Evolutionary conservation across 2,329 filamentous ascomycete species (phyloP).

Genomic region (Zymoseptoria tritici): DNA sequence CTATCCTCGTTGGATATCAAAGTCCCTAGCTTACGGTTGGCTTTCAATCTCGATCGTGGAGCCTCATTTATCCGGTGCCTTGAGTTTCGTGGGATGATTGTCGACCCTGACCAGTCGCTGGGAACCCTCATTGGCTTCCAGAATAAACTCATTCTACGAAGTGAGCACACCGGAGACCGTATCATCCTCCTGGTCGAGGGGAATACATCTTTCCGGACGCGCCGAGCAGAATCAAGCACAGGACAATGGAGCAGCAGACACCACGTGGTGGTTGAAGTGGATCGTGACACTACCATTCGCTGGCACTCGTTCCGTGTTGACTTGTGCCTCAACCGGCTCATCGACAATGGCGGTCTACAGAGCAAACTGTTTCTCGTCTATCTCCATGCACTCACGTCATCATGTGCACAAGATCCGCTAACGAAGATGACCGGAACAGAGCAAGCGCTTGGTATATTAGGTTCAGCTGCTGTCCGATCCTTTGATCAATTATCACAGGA

Average conservation of each 20-base stretch:
- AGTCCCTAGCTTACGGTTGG: constrained; percentile 17
- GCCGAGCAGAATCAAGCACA: too few relatives aligned
- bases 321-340: too few relatives aligned
- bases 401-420: constrained; percentile 49
- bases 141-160: constrained; percentile 55
- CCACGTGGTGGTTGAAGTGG: too few relatives aligned
- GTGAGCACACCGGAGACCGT: too few relatives aligned
- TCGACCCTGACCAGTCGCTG: constrained; percentile 49
- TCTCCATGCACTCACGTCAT: constrained; percentile 56
- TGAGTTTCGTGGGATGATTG: constrained; percentile 13
- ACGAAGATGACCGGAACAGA: constrained; percentile 55
- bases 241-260: too few relatives aligned
- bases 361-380: constrained; percentile 34
- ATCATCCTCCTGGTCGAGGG: constrained; percentile 44
- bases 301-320: too few relatives aligned
- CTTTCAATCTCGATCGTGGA: constrained; percentile 13
- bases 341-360: constrained; percentile 45
- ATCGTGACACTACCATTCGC: too few relatives aligned
- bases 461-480: constrained; percentile 14
- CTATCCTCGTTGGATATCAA: constrained; percentile 9
- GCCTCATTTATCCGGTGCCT: constrained; percentile 12
- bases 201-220: too few relatives aligned
- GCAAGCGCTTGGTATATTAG: constrained; percentile 34
- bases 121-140: constrained; percentile 54
- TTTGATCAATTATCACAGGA: constrained; percentile 18